These are phyloP conservation scores for Ceratocystis papillata DNA, from an alignment of 2,329 filamentous ascomycete species.

Conservation along the genomic window DNA sequence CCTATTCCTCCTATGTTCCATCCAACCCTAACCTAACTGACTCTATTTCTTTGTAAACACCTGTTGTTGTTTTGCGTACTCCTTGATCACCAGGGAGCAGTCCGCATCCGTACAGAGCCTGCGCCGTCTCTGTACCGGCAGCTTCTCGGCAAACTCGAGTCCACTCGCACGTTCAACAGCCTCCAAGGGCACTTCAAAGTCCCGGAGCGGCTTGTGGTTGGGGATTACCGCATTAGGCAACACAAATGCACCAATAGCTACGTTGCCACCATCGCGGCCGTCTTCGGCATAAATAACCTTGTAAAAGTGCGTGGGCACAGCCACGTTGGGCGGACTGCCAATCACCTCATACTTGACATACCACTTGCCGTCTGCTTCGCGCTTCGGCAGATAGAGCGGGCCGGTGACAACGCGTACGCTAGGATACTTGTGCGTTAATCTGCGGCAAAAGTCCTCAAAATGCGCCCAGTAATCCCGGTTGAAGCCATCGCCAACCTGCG, in stretches of 20 bases:
- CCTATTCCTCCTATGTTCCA: background rate
- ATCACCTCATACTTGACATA: conserved; percentile 93
- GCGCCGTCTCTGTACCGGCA: conserved; percentile 63
- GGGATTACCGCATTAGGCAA: conserved; percentile 82
- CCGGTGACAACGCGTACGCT: conserved; percentile 86
- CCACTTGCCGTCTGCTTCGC: conserved; percentile 85
- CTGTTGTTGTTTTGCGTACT: conserved; percentile 57
- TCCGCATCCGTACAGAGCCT: conserved; percentile 75
- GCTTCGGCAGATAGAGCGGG: conserved; percentile 80
- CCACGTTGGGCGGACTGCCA: conserved; percentile 81
- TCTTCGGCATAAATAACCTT: conserved; percentile 97
- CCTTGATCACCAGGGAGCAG: conserved; percentile 72
- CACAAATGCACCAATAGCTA: conserved; percentile 88
- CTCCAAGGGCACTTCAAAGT: conserved; percentile 93
- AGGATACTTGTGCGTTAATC: conserved; percentile 69
- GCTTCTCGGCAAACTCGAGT: conserved; percentile 74
- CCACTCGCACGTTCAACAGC: conserved; percentile 85
- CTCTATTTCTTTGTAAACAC: conserved; percentile 39
- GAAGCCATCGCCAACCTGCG: conserved; percentile 95
- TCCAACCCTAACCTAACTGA: background rate
- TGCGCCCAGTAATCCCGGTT: conserved; percentile 99
- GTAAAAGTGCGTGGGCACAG: conserved; percentile 97
- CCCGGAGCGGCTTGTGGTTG: conserved; percentile 73
- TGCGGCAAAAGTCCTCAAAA: conserved; percentile 91
- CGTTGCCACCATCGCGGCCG: conserved; percentile 55